These are phyloP conservation scores for Flagelloscypha sp. DNA, from an alignment of 768 basidiomycete species.

Conservation along the genomic window DNA sequence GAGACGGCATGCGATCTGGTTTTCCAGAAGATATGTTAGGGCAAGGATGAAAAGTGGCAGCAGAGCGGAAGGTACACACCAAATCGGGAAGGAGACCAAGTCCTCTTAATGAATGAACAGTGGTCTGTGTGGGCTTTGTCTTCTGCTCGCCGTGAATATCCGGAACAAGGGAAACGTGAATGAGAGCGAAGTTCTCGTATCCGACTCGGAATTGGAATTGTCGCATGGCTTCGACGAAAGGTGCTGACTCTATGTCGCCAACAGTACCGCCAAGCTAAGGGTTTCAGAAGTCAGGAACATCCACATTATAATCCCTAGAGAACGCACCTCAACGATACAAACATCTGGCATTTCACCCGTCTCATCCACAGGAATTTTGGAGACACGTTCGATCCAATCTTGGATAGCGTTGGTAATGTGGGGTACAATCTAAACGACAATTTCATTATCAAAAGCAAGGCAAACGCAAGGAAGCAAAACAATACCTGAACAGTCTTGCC, in stretches of 20 bases:
- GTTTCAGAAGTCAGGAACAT: background rate
- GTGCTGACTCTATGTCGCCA: constrained; percentile 97
- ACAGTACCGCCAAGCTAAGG: constrained; percentile 93
- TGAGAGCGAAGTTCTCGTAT: constrained; percentile 90
- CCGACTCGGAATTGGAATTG: constrained; percentile 99
- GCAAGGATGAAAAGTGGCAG: background rate
- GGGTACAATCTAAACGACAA: constrained; percentile 66
- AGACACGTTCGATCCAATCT: constrained; percentile 96
- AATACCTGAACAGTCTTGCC: constrained; percentile 92
- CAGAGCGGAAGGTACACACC: constrained; percentile 34
- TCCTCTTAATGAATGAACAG: constrained; percentile 87
- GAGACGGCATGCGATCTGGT: constrained; percentile 87
- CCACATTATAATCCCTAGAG: background rate
- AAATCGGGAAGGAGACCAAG: constrained; percentile 90
- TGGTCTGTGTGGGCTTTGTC: constrained; percentile 98
- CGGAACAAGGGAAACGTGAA: constrained; percentile 96
- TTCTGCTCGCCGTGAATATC: constrained; percentile 99
- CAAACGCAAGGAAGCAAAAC: background rate
- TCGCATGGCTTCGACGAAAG: constrained; percentile 98
- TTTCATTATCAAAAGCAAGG: background rate
- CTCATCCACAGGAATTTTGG: constrained; percentile 90
- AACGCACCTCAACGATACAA: constrained; percentile 86
- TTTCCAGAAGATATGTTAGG: background rate
- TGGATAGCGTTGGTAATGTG: constrained; percentile 96
- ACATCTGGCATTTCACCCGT: constrained; percentile 90